Percentiles rank a stretch among this genome's conserved stretches.
These are phyloP conservation scores for Pleochaeta shiraiana DNA, from an alignment of 2,329 filamentous ascomycete genomes.

Conservation along the genomic window DNA sequence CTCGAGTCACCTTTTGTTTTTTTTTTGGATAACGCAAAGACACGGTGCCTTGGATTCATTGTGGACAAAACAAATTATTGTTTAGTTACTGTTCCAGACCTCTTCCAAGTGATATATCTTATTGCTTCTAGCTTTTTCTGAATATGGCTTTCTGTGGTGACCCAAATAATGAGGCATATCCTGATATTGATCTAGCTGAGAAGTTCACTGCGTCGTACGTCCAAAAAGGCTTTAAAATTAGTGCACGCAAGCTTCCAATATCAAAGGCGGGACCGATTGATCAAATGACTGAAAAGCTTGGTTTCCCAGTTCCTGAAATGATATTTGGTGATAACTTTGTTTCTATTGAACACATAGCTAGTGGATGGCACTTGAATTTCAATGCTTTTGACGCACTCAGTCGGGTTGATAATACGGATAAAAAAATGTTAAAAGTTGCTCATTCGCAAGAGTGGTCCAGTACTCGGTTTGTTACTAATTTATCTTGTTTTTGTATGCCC, in stretches of 20 bases:
- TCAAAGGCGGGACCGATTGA: constrained; percentile 84
- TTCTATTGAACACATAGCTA: constrained; percentile 46
- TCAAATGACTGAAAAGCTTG: constrained; percentile 52
- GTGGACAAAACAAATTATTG: no score
- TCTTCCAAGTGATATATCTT: no score
- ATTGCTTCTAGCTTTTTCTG: no score
- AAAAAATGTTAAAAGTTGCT: constrained; percentile 77
- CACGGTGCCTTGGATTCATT: no score
- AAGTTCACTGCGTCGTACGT: constrained; percentile 33
- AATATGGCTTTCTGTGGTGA: constrained; percentile 16
- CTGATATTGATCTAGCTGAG: constrained; percentile 26
- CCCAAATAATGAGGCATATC: constrained; percentile 30
- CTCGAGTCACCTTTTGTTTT: no score
- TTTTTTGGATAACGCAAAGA: no score
- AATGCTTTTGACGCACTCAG: constrained; percentile 75
- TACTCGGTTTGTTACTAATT: constrained; percentile 17
- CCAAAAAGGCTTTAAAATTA: constrained; percentile 50
- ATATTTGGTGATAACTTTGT: constrained; percentile 95
- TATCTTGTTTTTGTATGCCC: not conserved
- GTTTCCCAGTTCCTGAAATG: constrained; percentile 91
- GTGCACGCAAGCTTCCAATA: constrained; percentile 79
- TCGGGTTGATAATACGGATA: constrained; percentile 80
- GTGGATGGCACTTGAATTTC: constrained; percentile 64
- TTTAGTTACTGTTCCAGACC: no score
- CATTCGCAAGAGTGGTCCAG: constrained; percentile 72